These are phyloP conservation scores for Macrolepiota fuliginosa DNA, from an alignment of 768 basidiomycete genomes.

Conservation along the genomic window DNA sequence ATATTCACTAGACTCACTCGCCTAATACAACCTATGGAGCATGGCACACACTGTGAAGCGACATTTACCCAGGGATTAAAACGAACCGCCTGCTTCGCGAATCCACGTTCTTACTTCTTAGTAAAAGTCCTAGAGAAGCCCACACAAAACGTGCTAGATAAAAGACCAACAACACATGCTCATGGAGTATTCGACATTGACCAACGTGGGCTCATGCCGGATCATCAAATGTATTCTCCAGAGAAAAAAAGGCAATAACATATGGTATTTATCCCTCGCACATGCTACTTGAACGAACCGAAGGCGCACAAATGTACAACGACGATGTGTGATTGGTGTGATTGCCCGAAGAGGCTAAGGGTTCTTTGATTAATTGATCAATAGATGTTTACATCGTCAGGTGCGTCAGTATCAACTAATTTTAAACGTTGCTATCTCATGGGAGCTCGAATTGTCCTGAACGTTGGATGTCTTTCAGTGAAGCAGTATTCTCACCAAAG, in stretches of 20 bases:
- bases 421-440: neutral
- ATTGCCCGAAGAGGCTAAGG: neutral
- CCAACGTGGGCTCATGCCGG: neutral
- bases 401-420: neutral
- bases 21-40: no score
- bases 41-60: no score
- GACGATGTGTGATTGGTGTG: neutral
- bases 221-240: neutral
- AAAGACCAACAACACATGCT: neutral
- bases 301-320: neutral
- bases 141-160: neutral
- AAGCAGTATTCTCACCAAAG: neutral
- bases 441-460: no score
- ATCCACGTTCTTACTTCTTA: neutral
- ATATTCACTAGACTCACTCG: no score
- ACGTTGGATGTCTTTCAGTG: neutral
- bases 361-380: neutral
- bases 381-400: neutral
- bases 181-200: neutral
- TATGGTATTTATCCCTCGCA: neutral
- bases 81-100: neutral
- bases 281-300: neutral
- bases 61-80: no score
- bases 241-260: neutral
- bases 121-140: neutral